phyloP scores from a whole-genome alignment of 139 green algal genomes.

The Micractinium sp. region DNA sequence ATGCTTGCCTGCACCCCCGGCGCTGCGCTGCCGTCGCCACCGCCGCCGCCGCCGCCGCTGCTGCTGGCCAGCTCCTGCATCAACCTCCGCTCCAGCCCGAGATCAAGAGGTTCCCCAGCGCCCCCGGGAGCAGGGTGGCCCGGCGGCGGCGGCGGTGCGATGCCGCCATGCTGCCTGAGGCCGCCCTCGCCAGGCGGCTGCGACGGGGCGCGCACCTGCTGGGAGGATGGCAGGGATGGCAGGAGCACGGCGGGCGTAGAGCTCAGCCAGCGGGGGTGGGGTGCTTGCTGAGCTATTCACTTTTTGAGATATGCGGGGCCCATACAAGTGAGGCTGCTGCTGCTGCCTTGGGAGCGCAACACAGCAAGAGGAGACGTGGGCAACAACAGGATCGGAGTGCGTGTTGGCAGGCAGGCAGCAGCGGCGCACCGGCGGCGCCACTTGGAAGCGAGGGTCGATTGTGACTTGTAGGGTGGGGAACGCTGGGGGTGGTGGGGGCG shows the following conservation, averaged over 20 bases:
- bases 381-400: neutral
- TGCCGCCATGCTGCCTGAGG: neutral
- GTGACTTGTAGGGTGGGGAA: slow-evolving; percentile 27
- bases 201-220: slow-evolving; percentile 21
- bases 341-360: too few relatives aligned
- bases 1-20: neutral
- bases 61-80: slow-evolving; percentile 16
- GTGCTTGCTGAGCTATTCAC: too few relatives aligned
- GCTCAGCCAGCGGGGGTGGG: too few relatives aligned
- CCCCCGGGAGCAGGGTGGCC: neutral
- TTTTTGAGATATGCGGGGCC: too few relatives aligned
- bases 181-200: neutral
- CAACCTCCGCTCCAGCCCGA: slow-evolving; percentile 16
- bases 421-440: slow-evolving; percentile 8
- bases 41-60: neutral
- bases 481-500: neutral
- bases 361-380: neutral
- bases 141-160: slow-evolving; percentile 11
- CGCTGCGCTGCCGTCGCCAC: neutral
- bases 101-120: slow-evolving; percentile 10
- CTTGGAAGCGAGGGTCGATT: slow-evolving; percentile 5
- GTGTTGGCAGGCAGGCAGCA: neutral
- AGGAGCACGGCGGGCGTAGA: too few relatives aligned
- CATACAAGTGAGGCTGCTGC: too few relatives aligned
- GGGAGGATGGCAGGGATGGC: neutral